Conservation (phyloP, 768 basidiomycete genomes). For the Naganishia kalamii region DNA sequence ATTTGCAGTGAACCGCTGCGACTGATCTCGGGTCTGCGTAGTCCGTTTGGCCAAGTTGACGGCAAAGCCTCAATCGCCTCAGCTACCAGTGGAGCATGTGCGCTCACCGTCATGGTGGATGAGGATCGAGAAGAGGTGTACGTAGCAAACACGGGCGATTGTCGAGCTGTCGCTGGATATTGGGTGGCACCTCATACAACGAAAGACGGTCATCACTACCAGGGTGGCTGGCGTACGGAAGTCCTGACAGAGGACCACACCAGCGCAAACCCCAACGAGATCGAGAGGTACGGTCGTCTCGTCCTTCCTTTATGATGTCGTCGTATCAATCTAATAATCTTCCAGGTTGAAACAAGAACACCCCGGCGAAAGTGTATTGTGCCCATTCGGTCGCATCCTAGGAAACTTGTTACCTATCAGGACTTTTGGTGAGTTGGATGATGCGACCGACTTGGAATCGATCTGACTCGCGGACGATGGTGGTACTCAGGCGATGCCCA, state of each 20-base stretch:
- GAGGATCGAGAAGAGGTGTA: slow-evolving; percentile 73
- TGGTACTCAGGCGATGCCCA: slow-evolving; percentile 30
- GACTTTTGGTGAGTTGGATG: slow-evolving; percentile 29
- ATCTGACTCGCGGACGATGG: no score
- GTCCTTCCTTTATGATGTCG: neutral
- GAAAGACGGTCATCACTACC: slow-evolving; percentile 51
- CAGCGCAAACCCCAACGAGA: slow-evolving; percentile 77
- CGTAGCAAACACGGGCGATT: slow-evolving; percentile 87
- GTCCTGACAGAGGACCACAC: slow-evolving; percentile 93
- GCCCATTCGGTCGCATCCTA: slow-evolving; percentile 34
- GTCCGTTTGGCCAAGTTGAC: neutral
- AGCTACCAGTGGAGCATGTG: slow-evolving; percentile 83
- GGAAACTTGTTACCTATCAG: slow-evolving; percentile 40
- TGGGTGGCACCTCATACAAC: slow-evolving; percentile 56
- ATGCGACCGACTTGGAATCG: neutral
- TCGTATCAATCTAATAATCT: neutral
- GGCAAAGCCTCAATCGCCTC: slow-evolving; percentile 55
- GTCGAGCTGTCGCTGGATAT: slow-evolving; percentile 90
- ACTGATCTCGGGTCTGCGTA: slow-evolving; percentile 48
- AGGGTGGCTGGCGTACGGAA: slow-evolving; percentile 80
- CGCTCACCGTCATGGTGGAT: slow-evolving; percentile 79
- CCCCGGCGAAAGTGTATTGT: slow-evolving; percentile 34
- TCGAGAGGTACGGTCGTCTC: slow-evolving; percentile 56
- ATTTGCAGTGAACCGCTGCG: slow-evolving; percentile 71
- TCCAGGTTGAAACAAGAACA: slow-evolving; percentile 38